These are phyloP conservation scores for Coprinopsis strossmayeri DNA, from an alignment of 768 basidiomycete genomes.

Conservation along the genomic window DNA sequence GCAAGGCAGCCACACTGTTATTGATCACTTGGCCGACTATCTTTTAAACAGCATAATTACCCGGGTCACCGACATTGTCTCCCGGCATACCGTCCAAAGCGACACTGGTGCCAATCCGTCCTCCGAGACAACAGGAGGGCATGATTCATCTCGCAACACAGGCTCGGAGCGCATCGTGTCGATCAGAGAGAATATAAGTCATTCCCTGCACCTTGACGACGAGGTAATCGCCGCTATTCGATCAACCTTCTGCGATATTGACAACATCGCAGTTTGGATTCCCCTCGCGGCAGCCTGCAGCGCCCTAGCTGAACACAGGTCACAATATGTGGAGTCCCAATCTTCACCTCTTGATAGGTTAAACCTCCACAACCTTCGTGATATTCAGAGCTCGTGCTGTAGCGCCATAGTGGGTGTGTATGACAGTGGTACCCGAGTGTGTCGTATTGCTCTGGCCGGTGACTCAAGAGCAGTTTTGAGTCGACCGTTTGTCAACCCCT, in stretches of 20 bases:
- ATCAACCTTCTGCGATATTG: slow-evolving; percentile 30
- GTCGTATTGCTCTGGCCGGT: slow-evolving; percentile 39
- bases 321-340: too few relatives aligned
- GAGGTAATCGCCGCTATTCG: slow-evolving; percentile 30
- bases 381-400: slow-evolving; percentile 31
- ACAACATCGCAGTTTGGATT: slow-evolving; percentile 34
- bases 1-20: slow-evolving; percentile 23
- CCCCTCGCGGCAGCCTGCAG: slow-evolving; percentile 10
- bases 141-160: slow-evolving; percentile 15
- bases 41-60: too few relatives aligned
- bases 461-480: slow-evolving; percentile 46
- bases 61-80: too few relatives aligned
- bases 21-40: slow-evolving; percentile 18
- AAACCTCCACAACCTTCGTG: slow-evolving; percentile 22
- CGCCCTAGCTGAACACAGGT: too few relatives aligned
- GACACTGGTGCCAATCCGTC: too few relatives aligned
- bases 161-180: neutral
- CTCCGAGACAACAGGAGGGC: too few relatives aligned
- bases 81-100: too few relatives aligned
- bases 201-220: slow-evolving; percentile 11
- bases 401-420: slow-evolving; percentile 41
- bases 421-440: slow-evolving; percentile 28
- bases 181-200: too few relatives aligned
- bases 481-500: slow-evolving; percentile 19
- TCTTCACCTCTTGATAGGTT: slow-evolving; percentile 13